Evolutionary conservation across 306 rosid species (phyloP).

Genomic region (Vigna mungo): DNA sequence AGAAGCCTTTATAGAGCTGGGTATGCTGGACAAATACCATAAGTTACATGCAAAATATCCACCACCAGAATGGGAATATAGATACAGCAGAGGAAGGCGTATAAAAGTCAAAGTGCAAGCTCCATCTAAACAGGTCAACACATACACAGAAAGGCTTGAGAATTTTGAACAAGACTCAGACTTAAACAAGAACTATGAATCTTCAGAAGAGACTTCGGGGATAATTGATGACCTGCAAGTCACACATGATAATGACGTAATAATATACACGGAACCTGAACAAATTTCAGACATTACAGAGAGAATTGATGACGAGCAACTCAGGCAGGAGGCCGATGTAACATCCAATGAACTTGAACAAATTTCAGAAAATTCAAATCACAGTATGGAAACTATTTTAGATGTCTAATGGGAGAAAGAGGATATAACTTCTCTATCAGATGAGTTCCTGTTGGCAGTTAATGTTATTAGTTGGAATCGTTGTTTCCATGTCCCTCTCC

Average conservation of each 20-base stretch:
- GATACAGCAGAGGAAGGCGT: conserved; percentile 79
- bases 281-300: conserved; percentile 46
- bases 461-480: conserved; percentile 11
- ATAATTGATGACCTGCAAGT: conserved; percentile 43
- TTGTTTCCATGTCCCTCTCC: not conserved
- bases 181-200: conserved; percentile 37
- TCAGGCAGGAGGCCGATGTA: conserved; percentile 42
- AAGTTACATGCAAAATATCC: conserved; percentile 78
- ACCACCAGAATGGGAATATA: conserved; percentile 75
- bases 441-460: conserved; percentile 35
- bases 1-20: conserved; percentile 76
- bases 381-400: conserved; percentile 40
- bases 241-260: conserved; percentile 42
- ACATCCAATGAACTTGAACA: conserved; percentile 46
- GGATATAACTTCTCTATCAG: conserved; percentile 27
- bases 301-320: conserved; percentile 42
- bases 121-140: conserved; percentile 33
- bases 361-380: conserved; percentile 35
- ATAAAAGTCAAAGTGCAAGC: conserved; percentile 55
- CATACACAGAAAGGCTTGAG: conserved; percentile 23
- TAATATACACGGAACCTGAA: conserved; percentile 38
- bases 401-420: conserved; percentile 44
- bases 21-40: conserved; percentile 75
- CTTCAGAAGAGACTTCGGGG: conserved; percentile 41
- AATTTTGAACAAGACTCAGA: conserved; percentile 35